phyloP scores from a whole-genome alignment of 2,329 filamentous ascomycete species.

The Pseudogymnoascus destructans region DNA sequence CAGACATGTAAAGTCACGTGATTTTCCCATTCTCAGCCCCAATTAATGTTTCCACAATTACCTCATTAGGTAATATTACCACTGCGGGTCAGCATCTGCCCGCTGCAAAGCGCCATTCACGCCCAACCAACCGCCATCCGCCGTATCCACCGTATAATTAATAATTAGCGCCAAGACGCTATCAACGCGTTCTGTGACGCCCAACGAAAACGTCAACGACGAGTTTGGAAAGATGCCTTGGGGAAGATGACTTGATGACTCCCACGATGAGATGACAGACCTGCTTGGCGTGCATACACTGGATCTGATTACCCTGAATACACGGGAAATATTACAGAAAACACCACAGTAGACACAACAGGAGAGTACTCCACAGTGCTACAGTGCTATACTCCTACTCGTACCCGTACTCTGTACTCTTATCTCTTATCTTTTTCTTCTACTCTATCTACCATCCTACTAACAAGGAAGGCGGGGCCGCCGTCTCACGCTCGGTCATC shows the following conservation, averaged over 20 bases:
- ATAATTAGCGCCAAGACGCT: not conserved
- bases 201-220: not conserved
- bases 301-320: not conserved
- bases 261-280: not conserved
- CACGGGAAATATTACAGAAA: not conserved
- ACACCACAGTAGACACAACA: not conserved
- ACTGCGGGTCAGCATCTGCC: constrained; percentile 1
- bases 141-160: constrained; percentile 6
- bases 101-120: not conserved
- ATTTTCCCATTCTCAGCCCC: not conserved
- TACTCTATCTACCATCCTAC: not conserved
- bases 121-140: not conserved
- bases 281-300: not conserved
- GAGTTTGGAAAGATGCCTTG: not conserved
- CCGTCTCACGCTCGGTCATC: not conserved
- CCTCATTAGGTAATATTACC: no score
- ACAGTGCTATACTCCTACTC: not conserved
- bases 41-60: not conserved
- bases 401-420: not conserved
- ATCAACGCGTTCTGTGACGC: not conserved
- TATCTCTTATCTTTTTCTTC: not conserved
- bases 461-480: constrained; percentile 3
- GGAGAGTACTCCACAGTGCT: not conserved
- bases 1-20: not conserved
- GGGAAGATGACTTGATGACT: not conserved